Evolutionary conservation across 2,329 filamentous ascomycete species (phyloP).

Genomic region (Botrytis porri): DNA sequence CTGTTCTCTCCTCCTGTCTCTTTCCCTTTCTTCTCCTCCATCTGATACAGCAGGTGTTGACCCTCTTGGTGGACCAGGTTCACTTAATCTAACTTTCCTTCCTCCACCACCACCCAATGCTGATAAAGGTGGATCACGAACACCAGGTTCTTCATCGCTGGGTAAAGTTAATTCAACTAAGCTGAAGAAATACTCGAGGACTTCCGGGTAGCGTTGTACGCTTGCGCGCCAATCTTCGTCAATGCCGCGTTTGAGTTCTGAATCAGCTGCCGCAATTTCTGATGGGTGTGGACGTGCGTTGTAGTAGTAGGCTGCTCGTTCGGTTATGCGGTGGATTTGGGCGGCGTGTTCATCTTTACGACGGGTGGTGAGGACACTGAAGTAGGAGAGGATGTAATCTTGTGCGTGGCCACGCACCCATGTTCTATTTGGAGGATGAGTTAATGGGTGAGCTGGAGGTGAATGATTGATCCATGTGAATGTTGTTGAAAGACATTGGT

Average conservation of each 20-base stretch:
- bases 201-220: conserved; percentile 73
- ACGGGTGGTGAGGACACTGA: conserved; percentile 57
- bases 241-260: conserved; percentile 67
- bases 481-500: not conserved
- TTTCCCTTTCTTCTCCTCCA: conserved; percentile 20
- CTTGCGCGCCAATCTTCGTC: conserved; percentile 76
- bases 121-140: conserved; percentile 59
- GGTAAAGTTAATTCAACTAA: conserved; percentile 66
- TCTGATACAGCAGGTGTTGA: conserved; percentile 23
- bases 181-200: conserved; percentile 77
- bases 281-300: conserved; percentile 55
- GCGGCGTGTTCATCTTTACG: conserved; percentile 56
- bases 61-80: conserved; percentile 26
- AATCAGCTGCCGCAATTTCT: conserved; percentile 63
- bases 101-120: conserved; percentile 34
- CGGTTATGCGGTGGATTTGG: conserved; percentile 55
- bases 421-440: conserved; percentile 43
- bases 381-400: conserved; percentile 66
- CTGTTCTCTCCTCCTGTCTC: conserved; percentile 21
- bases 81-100: conserved; percentile 33
- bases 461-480: not conserved
- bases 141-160: conserved; percentile 55
- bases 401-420: conserved; percentile 66
- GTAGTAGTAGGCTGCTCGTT: conserved; percentile 57
- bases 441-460: not conserved